Percentiles rank a stretch among this genome's conserved stretches.
phyloP scores from a whole-genome alignment of 1,284 basidiomycete genomes.

The Trichosporon sp. region DNA sequence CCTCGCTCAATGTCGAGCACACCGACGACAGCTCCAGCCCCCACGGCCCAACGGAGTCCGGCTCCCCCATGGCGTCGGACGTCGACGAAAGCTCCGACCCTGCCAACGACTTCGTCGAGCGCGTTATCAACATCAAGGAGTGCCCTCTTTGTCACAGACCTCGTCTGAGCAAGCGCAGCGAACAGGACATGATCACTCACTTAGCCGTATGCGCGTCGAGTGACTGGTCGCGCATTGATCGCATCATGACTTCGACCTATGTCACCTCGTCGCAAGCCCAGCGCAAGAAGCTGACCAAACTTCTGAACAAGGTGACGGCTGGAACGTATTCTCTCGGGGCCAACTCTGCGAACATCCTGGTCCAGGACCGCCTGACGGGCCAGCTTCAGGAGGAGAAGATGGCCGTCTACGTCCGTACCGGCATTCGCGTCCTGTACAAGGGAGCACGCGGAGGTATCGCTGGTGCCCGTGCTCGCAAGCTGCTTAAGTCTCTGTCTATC shows the following conservation, averaged over 20 bases:
- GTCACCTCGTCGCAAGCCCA: conserved; percentile 94
- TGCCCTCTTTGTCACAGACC: conserved; percentile 92
- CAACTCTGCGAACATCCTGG: conserved; percentile 81
- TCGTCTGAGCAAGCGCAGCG: conserved; percentile 73
- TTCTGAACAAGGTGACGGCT: conserved; percentile 73
- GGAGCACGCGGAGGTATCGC: conserved; percentile 87
- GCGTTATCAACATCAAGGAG: conserved; percentile 88
- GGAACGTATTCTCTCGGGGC: conserved; percentile 88
- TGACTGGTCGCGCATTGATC: conserved; percentile 84
- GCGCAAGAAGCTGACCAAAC: conserved; percentile 91
- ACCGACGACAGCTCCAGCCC: conserved; percentile 9
- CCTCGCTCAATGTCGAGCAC: conserved; percentile 28
- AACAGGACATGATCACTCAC: conserved; percentile 89
- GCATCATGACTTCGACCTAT: conserved; percentile 88
- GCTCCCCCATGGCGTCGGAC: conserved; percentile 13
- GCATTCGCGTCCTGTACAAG: conserved; percentile 90
- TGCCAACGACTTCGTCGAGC: conserved; percentile 56
- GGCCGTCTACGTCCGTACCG: conserved; percentile 76
- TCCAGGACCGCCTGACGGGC: conserved; percentile 84
- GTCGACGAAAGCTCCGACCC: conserved; percentile 11
- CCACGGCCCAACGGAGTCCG: neutral
- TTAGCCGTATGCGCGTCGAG: conserved; percentile 87
- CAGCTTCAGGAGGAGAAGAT: conserved; percentile 97
- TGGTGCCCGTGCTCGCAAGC: conserved; percentile 69
- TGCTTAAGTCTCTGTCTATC: conserved; percentile 83